Base-by-base conservation (phyloP, 2,329 filamentous ascomycete genomes). In the Epicoccum nigrum region DNA sequence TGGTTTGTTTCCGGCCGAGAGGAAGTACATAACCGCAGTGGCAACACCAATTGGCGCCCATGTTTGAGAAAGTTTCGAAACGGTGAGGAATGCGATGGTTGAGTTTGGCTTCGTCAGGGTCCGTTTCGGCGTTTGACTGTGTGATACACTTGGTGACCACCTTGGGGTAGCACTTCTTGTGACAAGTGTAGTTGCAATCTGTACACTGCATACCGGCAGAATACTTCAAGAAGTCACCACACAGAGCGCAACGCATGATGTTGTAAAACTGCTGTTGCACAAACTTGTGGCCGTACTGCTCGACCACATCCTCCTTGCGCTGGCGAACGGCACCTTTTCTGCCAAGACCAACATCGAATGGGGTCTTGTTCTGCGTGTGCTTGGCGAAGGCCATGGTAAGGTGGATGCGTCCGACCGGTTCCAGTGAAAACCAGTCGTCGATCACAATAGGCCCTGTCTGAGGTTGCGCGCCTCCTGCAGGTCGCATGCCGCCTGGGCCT, bases 141-240 rank as follows among this genome's bases (percentile, higher is more conserved):
- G 93, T 97, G 75, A 99, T 99, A 78, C 94, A 99, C 76, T 99
- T 99, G 58, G 94, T 99, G 64, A 99, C 94, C 38, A 99, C 94
- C 74, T 92, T 96, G 13, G 85, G 79, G 75, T 97, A 99, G 73
- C 94, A 99, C 77, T 97, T 97, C 66, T 91, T 93, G 76, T 99
- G 94, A 76, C 94, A 99, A 31, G 93, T 97, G 77, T 97, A 97
- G 77, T 97, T 97, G 88, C 94, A 99, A 77, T 99, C 94, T 60
- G 95, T 90, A 75, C 94, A 99, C 77, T 99, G 94, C 93, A 99
- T 99, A 56, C 94, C 94, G 17, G 94, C 90, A 40, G 93, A 95
- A 73, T 97, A 97, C 72, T 97, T 99, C 77, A 99, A 87, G 70
- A 99, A 97, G 63, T 99, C 94, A 54, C 92, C 94, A 72, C 94